A percentile compares a stretch with the other conserved stretches of the same genome.
phyloP scores from a whole-genome alignment of 2,329 filamentous ascomycete species.

The Neofusicoccum sp. region DNA sequence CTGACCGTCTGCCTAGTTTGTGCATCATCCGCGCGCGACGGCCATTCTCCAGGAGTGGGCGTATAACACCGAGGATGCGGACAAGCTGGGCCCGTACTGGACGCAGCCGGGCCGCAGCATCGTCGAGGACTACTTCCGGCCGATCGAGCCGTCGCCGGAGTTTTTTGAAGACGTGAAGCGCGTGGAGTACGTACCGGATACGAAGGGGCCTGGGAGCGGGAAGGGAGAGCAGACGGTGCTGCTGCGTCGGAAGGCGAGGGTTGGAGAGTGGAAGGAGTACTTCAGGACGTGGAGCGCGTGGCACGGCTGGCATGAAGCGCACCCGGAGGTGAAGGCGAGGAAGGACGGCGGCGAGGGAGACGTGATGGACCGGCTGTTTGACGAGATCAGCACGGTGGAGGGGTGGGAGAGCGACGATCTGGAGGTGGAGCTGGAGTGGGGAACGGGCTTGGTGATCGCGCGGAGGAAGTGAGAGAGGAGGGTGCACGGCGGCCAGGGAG shows the following conservation, averaged over 20 bases:
- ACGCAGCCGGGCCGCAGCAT: slow-evolving; percentile 59
- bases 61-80: slow-evolving; percentile 50
- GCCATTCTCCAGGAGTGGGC: slow-evolving; percentile 55
- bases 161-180: slow-evolving; percentile 56
- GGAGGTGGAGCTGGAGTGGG: slow-evolving; percentile 57
- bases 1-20: no score
- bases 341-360: slow-evolving; percentile 59
- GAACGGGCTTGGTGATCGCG: slow-evolving; percentile 59
- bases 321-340: slow-evolving; percentile 51
- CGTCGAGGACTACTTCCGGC: slow-evolving; percentile 42
- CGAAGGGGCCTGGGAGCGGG: slow-evolving; percentile 33
- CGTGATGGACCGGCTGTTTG: slow-evolving; percentile 62
- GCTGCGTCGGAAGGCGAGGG: slow-evolving; percentile 53
- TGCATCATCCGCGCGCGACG: slow-evolving; percentile 54
- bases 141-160: slow-evolving; percentile 50
- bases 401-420: slow-evolving; percentile 37
- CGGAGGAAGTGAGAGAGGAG: slow-evolving; percentile 35
- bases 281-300: slow-evolving; percentile 60
- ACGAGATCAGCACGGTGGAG: slow-evolving; percentile 55
- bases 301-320: slow-evolving; percentile 57
- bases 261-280: slow-evolving; percentile 62
- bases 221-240: slow-evolving; percentile 46
- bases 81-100: slow-evolving; percentile 59
- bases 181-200: slow-evolving; percentile 58
- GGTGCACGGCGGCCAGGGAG: not conserved